phyloP scores from a whole-genome alignment of 495 filamentous ascomycete species.

The Penicillium lividum region DNA sequence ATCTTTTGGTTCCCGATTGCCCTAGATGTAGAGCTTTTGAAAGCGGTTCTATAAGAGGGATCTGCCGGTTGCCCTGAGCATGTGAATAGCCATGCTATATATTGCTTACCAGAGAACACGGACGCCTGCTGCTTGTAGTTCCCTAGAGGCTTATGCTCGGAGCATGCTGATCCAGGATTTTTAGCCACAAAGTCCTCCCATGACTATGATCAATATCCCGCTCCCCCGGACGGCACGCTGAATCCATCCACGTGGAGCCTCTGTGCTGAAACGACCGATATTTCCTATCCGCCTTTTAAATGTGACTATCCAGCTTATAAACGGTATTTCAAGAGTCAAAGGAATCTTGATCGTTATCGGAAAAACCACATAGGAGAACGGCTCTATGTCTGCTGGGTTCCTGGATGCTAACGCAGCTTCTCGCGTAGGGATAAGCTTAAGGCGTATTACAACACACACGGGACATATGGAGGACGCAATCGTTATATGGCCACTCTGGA shows the following conservation, averaged over 20 bases:
- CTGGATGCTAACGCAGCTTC: slow-evolving; percentile 20
- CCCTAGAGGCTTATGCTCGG: neutral
- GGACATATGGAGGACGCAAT: slow-evolving; percentile 18
- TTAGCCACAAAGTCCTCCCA: neutral
- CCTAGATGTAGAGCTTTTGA: neutral
- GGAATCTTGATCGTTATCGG: slow-evolving; percentile 55
- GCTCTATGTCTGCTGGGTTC: slow-evolving; percentile 29
- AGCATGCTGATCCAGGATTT: neutral
- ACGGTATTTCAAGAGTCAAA: slow-evolving; percentile 44
- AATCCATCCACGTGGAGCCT: neutral
- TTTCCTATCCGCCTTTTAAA: slow-evolving; percentile 7
- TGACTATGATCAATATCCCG: neutral
- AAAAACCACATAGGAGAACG: slow-evolving; percentile 41
- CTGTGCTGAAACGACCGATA: neutral
- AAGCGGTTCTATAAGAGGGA: neutral
- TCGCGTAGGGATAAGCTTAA: slow-evolving; percentile 25
- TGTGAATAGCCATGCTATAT: neutral
- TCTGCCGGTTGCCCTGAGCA: neutral
- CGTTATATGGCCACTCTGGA: slow-evolving; percentile 25
- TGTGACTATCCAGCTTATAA: slow-evolving; percentile 29
- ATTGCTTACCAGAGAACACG: neutral
- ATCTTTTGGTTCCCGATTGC: neutral
- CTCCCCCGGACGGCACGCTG: neutral
- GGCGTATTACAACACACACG: slow-evolving; percentile 24
- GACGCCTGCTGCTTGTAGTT: neutral